A percentile compares a stretch with the other conserved stretches of the same genome.
phyloP scores from a whole-genome alignment of 2,329 filamentous ascomycete species.

The Dryadomyces quercus-mongolicae region DNA sequence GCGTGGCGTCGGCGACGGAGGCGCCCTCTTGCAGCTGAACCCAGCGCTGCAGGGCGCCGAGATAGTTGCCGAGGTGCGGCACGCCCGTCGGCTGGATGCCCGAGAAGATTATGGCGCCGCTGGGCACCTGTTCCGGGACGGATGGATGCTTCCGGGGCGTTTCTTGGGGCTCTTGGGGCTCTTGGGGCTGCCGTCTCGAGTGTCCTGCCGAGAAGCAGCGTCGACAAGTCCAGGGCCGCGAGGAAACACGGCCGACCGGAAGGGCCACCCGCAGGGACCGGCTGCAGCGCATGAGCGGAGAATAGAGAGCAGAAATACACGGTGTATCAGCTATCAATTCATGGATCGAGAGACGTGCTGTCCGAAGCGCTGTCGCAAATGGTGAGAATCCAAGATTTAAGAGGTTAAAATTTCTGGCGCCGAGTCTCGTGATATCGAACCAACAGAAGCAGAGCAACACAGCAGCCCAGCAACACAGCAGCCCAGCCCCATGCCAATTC shows the following conservation, averaged over 20 bases:
- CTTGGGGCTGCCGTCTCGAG: too few relatives aligned
- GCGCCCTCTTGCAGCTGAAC: slow-evolving; percentile 61
- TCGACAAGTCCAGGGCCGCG: neutral
- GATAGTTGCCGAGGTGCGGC: slow-evolving; percentile 90
- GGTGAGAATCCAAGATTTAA: too few relatives aligned
- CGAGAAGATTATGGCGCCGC: slow-evolving; percentile 59
- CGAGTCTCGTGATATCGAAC: too few relatives aligned
- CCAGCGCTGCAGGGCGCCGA: slow-evolving; percentile 84
- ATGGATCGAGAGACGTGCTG: neutral
- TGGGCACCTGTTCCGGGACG: slow-evolving; percentile 7
- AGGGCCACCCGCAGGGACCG: neutral
- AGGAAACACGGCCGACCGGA: neutral
- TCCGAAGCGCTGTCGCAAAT: neutral
- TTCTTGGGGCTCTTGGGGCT: too few relatives aligned
- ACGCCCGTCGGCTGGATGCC: slow-evolving; percentile 94
- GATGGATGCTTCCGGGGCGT: too few relatives aligned
- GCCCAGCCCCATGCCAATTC: too few relatives aligned
- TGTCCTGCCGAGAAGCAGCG: slow-evolving; percentile 5
- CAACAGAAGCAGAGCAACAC: too few relatives aligned
- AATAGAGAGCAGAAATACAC: neutral
- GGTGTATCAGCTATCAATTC: neutral
- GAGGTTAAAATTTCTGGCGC: too few relatives aligned
- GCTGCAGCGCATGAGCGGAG: neutral
- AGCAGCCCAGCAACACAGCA: too few relatives aligned
- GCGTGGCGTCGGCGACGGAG: slow-evolving; percentile 31